Evolutionary conservation across 176 grass and related monocot genomes (phyloP).

Genomic region (Rhynchospora tenuis): DNA sequence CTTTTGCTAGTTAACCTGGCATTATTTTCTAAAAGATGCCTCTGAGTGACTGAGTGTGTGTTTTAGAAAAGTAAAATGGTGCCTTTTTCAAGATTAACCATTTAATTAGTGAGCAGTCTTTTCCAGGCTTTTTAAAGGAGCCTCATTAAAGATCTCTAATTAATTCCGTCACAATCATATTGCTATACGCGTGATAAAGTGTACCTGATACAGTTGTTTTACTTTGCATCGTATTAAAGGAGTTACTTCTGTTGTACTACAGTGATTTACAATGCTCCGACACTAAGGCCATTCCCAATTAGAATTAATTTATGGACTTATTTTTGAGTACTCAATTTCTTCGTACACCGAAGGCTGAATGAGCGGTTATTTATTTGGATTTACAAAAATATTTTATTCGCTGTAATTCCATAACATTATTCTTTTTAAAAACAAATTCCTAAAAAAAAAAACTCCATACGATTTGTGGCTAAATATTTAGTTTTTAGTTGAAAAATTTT

Average conservation of each 20-base stretch:
- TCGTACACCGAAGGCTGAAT: background rate
- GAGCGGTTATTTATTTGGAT: background rate
- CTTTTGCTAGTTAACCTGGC: constrained; percentile 17
- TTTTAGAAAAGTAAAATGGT: background rate
- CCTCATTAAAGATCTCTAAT: background rate
- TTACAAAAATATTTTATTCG: background rate
- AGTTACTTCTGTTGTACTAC: background rate
- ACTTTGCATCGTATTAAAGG: background rate
- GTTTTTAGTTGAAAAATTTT: background rate
- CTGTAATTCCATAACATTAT: background rate
- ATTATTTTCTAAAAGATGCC: constrained; percentile 17
- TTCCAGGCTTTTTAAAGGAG: constrained; percentile 13
- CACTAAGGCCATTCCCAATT: background rate
- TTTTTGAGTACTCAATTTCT: background rate
- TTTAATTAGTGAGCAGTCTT: background rate
- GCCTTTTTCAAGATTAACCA: constrained; percentile 8
- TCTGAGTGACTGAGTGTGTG: background rate
- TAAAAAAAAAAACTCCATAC: background rate
- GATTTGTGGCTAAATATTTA: background rate
- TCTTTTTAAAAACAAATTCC: background rate
- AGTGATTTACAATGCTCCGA: background rate
- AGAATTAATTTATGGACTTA: background rate
- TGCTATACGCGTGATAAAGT: constrained; percentile 13
- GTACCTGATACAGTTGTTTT: constrained; percentile 13
- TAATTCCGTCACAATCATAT: constrained; percentile 4